Percentiles rank a stretch among this genome's conserved stretches.
phyloP scores from a whole-genome alignment of 2,329 filamentous ascomycete species.

The Pestalotiopsis sp. region DNA sequence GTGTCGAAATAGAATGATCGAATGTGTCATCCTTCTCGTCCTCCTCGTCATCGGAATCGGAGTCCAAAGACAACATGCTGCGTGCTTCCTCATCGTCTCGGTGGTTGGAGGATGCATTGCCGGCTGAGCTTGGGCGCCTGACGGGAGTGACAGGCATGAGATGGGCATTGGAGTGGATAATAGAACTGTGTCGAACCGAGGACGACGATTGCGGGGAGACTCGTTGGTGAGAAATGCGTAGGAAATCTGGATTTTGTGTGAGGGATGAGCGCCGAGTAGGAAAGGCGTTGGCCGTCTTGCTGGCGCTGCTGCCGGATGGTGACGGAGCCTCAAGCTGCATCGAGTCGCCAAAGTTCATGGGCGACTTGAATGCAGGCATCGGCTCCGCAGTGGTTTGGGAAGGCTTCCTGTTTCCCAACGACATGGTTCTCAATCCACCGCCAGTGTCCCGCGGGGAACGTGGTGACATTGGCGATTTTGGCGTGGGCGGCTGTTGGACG shows the following conservation, averaged over 20 bases:
- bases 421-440: slow-evolving; percentile 22
- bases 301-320: not conserved
- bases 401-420: slow-evolving; percentile 19
- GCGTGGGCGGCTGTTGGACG: slow-evolving; percentile 18
- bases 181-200: not conserved
- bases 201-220: slow-evolving; percentile 7
- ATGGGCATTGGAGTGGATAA: not conserved
- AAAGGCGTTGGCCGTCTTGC: not conserved
- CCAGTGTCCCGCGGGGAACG: slow-evolving; percentile 14
- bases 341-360: not conserved
- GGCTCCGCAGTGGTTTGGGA: slow-evolving; percentile 14
- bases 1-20: not conserved
- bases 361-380: slow-evolving; percentile 14
- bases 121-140: not conserved
- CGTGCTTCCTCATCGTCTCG: slow-evolving; percentile 2
- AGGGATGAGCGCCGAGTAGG: slow-evolving; percentile 13
- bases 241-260: not conserved
- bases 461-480: slow-evolving; percentile 1
- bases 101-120: not conserved
- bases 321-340: not conserved
- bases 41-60: not conserved
- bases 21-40: not conserved
- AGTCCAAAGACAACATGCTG: slow-evolving; percentile 3
- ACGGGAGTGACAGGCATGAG: slow-evolving; percentile 3
- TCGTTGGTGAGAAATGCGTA: not conserved